Evolutionary conservation across 306 rosid genomes (phyloP), one percentile per base, ranked within the genome.

Genomic region (Ceratonia siliqua): DNA sequence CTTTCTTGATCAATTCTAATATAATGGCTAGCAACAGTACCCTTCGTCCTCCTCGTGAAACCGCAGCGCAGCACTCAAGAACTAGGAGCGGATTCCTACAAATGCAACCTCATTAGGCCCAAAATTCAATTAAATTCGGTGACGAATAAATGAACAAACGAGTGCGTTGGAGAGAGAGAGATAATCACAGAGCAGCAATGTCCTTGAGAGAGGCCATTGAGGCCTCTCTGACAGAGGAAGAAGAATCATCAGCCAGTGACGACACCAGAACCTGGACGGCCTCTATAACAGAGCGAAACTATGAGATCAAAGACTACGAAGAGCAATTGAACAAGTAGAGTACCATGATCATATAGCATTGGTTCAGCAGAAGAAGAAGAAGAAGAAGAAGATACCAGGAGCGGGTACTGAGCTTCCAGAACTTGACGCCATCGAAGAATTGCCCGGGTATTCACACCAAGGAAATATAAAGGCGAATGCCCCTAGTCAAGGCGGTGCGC

Each of bases 1-100:
- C 68, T 17, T 8, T 17, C 48, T n/a, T 20, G 0, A 15, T 33
- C 49, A 27, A 21, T 30, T 56, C 5, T 18, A 54, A 27, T 11
- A 17, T 22, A 57, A 32, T 5, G 41, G 48, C 17, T 20, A 21
- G 1, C 30, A 17, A 59, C 82, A 72, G 30, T 75, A 89, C 93
- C 90, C 93, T 83, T 2, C 93, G 86, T 32, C 93, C 93, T 72
- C 93, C 93, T 33, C 89, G 79, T 6, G 93, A 89, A 58, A 61
- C 83, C 18, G 82, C 74, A 13, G 75, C 81, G 82, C 91, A 89
- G 56, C 93, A 89, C 67, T 86, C 91, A 0, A 89, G 91, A 55
- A 89, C 91, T 45, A 84, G 20, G 38, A 82, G 78, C 15, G 89
- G 86, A 48, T 74, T 86, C 82, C 93, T 86, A 62, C 38, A 78